Conservation (phyloP, 345 rosid genomes). For the Theobroma cacao region DNA sequence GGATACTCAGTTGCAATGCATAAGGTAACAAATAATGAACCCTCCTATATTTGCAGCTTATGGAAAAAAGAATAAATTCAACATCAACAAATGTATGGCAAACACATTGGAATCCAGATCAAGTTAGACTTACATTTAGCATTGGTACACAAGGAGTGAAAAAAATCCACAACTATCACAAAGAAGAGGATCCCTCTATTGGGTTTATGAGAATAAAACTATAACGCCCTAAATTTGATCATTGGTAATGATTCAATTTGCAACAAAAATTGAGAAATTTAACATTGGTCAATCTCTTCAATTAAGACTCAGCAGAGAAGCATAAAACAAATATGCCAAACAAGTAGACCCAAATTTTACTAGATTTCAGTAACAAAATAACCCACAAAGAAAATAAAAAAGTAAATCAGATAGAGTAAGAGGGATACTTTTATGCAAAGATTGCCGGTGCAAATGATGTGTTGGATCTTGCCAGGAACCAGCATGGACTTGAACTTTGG, state of each 20-base stretch:
- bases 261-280: background rate
- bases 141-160: background rate
- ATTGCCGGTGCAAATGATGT: conserved; percentile 90
- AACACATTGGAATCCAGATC: background rate
- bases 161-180: background rate
- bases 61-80: background rate
- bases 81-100: background rate
- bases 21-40: background rate
- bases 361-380: conserved; percentile 6
- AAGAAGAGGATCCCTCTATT: background rate
- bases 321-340: background rate
- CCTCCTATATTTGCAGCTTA: background rate
- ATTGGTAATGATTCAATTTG: background rate
- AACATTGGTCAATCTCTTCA: background rate
- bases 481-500: conserved; percentile 94
- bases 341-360: background rate
- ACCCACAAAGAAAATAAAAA: background rate
- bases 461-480: conserved; percentile 97
- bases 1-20: background rate
- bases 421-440: conserved; percentile 70
- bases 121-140: background rate
- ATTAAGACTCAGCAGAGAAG: background rate
- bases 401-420: background rate
- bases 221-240: background rate
- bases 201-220: background rate